Evolutionary conservation across 176 grass and related monocot species (phyloP).

Genomic region (Triticum urartu): DNA sequence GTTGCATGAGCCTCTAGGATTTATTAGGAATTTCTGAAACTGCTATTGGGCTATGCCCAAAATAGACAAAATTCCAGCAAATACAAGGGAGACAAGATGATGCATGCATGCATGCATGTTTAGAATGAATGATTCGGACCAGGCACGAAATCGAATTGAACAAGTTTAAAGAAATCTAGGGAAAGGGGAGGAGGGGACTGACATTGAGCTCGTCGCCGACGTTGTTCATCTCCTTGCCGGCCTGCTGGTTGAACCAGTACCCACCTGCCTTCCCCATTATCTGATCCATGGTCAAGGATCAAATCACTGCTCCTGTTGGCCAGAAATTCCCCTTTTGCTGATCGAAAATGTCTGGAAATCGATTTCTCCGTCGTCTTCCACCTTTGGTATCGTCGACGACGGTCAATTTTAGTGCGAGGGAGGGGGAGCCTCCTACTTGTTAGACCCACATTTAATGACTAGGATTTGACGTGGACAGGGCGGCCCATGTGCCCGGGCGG

Average conservation of each 20-base stretch:
- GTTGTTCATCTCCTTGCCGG: conserved; percentile 66
- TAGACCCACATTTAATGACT: too few relatives aligned
- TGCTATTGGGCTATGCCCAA: too few relatives aligned
- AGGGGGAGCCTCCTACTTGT: too few relatives aligned
- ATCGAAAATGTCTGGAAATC: not conserved
- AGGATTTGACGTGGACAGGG: too few relatives aligned
- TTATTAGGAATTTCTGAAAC: too few relatives aligned
- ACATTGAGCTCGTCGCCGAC: conserved; percentile 72
- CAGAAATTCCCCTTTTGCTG: not conserved
- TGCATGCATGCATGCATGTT: too few relatives aligned
- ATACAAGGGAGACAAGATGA: too few relatives aligned
- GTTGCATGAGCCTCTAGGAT: too few relatives aligned
- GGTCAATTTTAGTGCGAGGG: conserved; percentile 17
- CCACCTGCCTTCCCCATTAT: conserved; percentile 74
- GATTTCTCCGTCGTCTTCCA: not conserved
- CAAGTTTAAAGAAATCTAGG: not conserved
- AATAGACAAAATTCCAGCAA: too few relatives aligned
- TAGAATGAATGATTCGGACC: not conserved
- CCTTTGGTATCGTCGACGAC: not conserved
- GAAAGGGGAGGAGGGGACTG: not conserved
- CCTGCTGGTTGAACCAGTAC: conserved; percentile 83
- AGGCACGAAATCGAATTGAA: not conserved
- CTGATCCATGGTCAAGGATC: conserved; percentile 60
- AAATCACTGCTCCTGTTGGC: not conserved
- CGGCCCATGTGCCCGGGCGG: too few relatives aligned